phyloP scores from a whole-genome alignment of 371 early-diverging fungal genomes.

The Mortierella sp. region DNA sequence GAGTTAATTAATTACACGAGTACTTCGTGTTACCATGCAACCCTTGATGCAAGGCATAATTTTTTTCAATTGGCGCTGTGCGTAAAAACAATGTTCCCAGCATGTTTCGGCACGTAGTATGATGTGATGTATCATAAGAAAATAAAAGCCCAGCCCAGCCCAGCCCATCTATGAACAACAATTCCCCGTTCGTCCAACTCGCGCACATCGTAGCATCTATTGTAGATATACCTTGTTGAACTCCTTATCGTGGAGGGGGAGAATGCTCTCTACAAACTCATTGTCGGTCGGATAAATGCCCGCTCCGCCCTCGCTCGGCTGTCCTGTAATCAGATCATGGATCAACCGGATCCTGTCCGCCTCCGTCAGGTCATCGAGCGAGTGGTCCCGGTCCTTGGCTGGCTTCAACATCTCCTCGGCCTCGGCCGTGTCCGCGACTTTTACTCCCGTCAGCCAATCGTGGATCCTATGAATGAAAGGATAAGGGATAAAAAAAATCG shows the following conservation, averaged over 20 bases:
- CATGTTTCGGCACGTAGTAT: background rate
- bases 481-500: background rate
- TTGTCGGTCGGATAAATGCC: conserved; percentile 68
- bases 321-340: conserved; percentile 74
- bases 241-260: conserved; percentile 80
- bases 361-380: conserved; percentile 63
- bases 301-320: conserved; percentile 79
- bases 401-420: conserved; percentile 33
- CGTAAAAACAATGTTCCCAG: conserved; percentile 29
- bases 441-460: conserved; percentile 76
- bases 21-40: background rate
- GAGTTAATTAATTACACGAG: background rate
- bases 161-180: too few relatives aligned
- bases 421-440: conserved; percentile 20
- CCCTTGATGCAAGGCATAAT: background rate
- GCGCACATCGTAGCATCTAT: too few relatives aligned
- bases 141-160: background rate
- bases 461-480: conserved; percentile 60
- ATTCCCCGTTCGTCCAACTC: background rate
- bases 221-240: conserved; percentile 76
- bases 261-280: conserved; percentile 74
- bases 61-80: conserved; percentile 2
- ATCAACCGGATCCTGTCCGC: conserved; percentile 82
- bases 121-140: background rate
- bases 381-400: conserved; percentile 20